These are phyloP conservation scores for Blastobotrys buckinghamii DNA, from an alignment of 1,139 yeast genomes.

Conservation along the genomic window DNA sequence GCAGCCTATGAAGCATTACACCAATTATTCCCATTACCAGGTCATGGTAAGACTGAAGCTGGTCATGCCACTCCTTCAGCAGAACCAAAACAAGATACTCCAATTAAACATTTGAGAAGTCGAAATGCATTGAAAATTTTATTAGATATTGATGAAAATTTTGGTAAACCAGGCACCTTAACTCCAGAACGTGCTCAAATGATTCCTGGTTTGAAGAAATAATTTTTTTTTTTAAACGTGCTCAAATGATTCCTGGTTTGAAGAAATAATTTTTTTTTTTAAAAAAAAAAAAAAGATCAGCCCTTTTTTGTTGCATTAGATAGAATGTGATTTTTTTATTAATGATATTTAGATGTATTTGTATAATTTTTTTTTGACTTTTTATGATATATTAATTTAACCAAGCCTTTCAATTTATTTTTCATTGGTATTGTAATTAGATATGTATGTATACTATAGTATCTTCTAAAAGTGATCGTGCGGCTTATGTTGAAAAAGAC, in stretches of 20 bases:
- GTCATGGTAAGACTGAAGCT: conserved; percentile 36
- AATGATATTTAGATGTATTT: too few species aligned
- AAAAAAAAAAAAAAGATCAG: background rate
- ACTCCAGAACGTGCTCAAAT: conserved; percentile 28
- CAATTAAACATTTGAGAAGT: conserved; percentile 37
- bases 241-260: conserved; percentile 25
- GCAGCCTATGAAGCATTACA: conserved; percentile 92
- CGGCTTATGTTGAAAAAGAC: too few species aligned
- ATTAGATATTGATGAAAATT: conserved; percentile 42
- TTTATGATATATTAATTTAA: too few species aligned
- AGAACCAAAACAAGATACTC: conserved; percentile 26
- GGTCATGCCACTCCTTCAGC: conserved; percentile 39
- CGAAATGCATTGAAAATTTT: conserved; percentile 40
- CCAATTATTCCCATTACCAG: conserved; percentile 48
- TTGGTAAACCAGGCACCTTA: conserved; percentile 36
- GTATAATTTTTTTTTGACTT: too few species aligned
- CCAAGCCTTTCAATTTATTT: too few species aligned
- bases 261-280: background rate
- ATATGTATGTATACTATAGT: too few species aligned
- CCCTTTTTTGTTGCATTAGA: too few species aligned
- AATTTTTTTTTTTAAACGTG: conserved; percentile 11
- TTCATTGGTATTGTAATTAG: too few species aligned
- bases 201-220: conserved; percentile 25
- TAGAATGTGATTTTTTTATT: too few species aligned
- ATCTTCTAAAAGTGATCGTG: too few species aligned